Evolutionary conservation across 768 basidiomycete genomes (phyloP), one percentile per base, ranked within the genome.

Genomic region (Royoungia palumana): DNA sequence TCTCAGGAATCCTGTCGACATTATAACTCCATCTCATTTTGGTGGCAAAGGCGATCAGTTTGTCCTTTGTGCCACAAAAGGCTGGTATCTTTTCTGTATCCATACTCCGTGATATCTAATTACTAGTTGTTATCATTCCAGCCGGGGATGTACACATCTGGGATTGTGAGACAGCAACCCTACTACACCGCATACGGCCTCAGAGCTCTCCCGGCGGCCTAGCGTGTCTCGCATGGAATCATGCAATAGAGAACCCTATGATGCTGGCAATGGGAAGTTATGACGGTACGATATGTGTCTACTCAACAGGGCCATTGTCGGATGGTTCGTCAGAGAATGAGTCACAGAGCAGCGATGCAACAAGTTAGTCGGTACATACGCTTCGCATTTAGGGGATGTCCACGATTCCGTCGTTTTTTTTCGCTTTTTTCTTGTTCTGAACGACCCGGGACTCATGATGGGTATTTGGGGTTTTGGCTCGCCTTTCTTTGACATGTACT

Each of bases 71-170:
- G 83, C 85, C 34, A 81, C 83, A 6, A 89, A 91, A 79, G 75
- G 88, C 81, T 41, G 34, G 67, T 58, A 16, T 20, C 14, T 24
- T n/a, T 39, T 27, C 27, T 9, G 16, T 14, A 22, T 20, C 32
- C 19, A 10, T 44, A 9, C 11, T 20, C n/a, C 19, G 13, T 27
- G 2, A 22, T 16, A 16, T 35, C 17, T 9, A 35, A 5, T 47
- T 35, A 30, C 47, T 52, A 13, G 47, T 43, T 5, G 17, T 37
- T 16, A n/a, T 49, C 35, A 37, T 38, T 20, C 30, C 51, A 89
- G 89, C 79, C 51, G 89, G 89, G 4, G 86, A 89, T 58, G 83
- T 92, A 13, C 84, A 88, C 60, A 87, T 91, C 12, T 92, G 89
- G 89, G 89, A 92, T 59, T 79, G 82, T 50, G 87, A 90, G 67